A percentile compares a stretch with the other conserved stretches of the same genome.
These are phyloP conservation scores for Polygonum aviculare DNA, from an alignment of 148 eudicot species.

Conservation along the genomic window DNA sequence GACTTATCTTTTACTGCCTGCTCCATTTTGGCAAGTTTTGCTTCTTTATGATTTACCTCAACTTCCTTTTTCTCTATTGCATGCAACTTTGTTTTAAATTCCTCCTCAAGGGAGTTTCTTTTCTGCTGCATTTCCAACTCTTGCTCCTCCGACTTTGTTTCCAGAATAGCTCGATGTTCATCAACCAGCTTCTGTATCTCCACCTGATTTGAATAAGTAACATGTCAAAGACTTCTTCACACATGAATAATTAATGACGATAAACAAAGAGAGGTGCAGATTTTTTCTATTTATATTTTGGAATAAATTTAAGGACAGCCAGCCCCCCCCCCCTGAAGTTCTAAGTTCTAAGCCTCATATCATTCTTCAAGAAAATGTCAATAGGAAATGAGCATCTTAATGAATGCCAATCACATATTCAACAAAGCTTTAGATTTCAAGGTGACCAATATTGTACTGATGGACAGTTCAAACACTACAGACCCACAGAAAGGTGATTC, in stretches of 20 bases:
- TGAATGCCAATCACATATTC: not conserved
- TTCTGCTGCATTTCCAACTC: slow-evolving; percentile 59
- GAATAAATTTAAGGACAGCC: not conserved
- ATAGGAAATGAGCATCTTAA: not conserved
- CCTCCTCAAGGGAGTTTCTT: slow-evolving; percentile 47
- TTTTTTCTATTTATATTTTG: not conserved
- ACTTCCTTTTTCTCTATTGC: slow-evolving; percentile 37
- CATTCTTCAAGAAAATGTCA: not conserved
- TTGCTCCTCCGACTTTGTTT: slow-evolving; percentile 44
- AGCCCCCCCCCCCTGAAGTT: not conserved
- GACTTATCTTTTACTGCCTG: slow-evolving; percentile 54
- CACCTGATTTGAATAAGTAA: slow-evolving; percentile 33
- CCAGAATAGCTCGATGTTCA: slow-evolving; percentile 46
- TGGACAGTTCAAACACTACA: not conserved
- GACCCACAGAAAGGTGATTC: not conserved
- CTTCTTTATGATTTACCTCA: slow-evolving; percentile 56
- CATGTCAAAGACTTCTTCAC: slow-evolving; percentile 13
- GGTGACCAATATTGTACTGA: not conserved
- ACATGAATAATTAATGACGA: not conserved
- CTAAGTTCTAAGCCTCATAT: not conserved
- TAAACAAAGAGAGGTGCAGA: not conserved
- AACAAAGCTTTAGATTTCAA: not conserved
- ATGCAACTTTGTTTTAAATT: slow-evolving; percentile 34
- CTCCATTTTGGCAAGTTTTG: slow-evolving; percentile 54
- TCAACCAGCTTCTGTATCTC: slow-evolving; percentile 60